A percentile compares a stretch with the other conserved stretches of the same genome.
These are phyloP conservation scores for Paramecium primaurelia DNA, from an alignment of 73 alveolate species.

Conservation along the genomic window DNA sequence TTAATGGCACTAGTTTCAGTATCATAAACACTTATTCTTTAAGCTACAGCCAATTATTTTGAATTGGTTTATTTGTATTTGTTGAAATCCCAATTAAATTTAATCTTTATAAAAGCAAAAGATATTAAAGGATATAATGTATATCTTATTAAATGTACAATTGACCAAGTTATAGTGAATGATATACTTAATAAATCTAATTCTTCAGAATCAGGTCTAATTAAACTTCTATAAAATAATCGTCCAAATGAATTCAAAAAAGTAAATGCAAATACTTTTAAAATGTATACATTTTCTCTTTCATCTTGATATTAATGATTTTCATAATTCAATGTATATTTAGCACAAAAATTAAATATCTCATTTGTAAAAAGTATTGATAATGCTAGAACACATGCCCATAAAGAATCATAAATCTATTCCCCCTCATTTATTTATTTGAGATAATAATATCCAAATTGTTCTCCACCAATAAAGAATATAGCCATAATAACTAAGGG, in stretches of 20 bases:
- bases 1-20: not conserved
- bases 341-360: constrained; percentile 8
- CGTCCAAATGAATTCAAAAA: not conserved
- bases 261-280: not conserved
- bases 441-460: not conserved
- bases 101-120: not conserved
- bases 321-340: not conserved
- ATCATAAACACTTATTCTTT: not conserved
- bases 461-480: not conserved
- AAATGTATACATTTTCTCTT: not conserved
- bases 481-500: not conserved
- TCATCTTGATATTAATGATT: constrained; percentile 38
- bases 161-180: not conserved
- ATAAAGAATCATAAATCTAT: not conserved
- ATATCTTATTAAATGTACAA: not conserved
- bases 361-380: not conserved
- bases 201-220: not conserved
- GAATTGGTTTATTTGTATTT: not conserved
- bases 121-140: not conserved
- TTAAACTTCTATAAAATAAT: not conserved
- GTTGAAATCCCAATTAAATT: not conserved
- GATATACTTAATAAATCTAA: not conserved
- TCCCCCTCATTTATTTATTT: not conserved
- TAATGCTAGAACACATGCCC: not conserved
- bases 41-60: not conserved